Conservation (phyloP, 192 early-diverging fungal species). For the Chytriomyces sp. region DNA sequence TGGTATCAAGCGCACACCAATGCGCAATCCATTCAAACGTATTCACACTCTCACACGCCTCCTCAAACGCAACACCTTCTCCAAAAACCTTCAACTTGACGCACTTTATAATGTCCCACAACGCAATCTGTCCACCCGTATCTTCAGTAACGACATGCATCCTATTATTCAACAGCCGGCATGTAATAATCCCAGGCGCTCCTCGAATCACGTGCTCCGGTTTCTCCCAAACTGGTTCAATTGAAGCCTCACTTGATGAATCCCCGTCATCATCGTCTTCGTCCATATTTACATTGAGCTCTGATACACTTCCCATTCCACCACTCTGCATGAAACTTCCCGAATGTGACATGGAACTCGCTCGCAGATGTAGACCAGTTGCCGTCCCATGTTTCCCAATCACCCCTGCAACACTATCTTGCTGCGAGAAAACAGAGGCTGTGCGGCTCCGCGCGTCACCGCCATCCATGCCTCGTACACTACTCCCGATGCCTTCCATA, state of each 20-base stretch:
- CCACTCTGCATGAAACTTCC: not conserved
- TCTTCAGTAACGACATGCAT: constrained; percentile 86
- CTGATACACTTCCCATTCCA: not conserved
- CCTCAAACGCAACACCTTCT: not conserved
- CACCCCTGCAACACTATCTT: too few relatives aligned
- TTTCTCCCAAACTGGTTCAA: constrained; percentile 52
- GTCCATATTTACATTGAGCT: not conserved
- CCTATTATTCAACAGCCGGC: constrained; percentile 81
- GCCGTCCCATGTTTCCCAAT: too few relatives aligned
- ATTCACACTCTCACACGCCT: constrained; percentile 56
- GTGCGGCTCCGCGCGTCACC: not conserved
- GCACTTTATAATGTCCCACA: constrained; percentile 91
- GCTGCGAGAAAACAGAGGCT: not conserved
- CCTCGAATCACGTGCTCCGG: constrained; percentile 44
- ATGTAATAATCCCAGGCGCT: constrained; percentile 63
- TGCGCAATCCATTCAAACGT: constrained; percentile 77
- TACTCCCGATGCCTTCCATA: not conserved
- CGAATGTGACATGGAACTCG: too few relatives aligned
- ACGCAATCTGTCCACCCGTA: constrained; percentile 72
- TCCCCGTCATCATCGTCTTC: constrained; percentile 34
- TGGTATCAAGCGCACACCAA: constrained; percentile 94
- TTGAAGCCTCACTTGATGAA: constrained; percentile 4
- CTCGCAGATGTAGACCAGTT: too few relatives aligned
- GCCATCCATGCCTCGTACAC: not conserved
- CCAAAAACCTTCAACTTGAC: constrained; percentile 48